Conservation (phyloP, 208 protist genomes). For the Leishmania guyanensis region DNA sequence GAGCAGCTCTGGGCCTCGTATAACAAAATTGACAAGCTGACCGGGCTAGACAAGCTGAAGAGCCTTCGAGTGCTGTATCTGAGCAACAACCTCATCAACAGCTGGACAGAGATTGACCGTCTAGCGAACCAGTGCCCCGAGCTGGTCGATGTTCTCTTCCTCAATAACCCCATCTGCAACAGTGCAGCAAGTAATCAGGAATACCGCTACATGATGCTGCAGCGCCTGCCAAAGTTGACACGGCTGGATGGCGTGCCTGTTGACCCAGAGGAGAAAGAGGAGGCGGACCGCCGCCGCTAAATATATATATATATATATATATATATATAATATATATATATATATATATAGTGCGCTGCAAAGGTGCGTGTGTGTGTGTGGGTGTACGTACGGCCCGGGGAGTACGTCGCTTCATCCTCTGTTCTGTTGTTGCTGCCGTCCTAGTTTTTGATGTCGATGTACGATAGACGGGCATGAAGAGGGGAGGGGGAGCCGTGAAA, state of each 20-base stretch:
- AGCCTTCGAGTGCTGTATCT: constrained; percentile 93
- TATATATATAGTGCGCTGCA: neutral
- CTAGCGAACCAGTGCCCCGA: constrained; percentile 92
- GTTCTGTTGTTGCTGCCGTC: neutral
- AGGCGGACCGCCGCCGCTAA: constrained; percentile 85
- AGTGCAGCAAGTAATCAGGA: constrained; percentile 73
- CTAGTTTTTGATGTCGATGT: neutral
- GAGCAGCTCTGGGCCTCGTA: constrained; percentile 96
- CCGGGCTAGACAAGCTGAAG: constrained; percentile 93
- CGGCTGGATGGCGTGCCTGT: constrained; percentile 89
- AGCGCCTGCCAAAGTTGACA: constrained; percentile 86
- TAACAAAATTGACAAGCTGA: constrained; percentile 96
- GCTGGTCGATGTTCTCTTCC: constrained; percentile 91
- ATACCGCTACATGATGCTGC: constrained; percentile 88
- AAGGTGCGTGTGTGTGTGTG: neutral
- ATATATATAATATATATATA: neutral
- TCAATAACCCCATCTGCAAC: constrained; percentile 93
- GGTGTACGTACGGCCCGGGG: neutral
- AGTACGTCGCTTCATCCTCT: neutral
- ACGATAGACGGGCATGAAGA: neutral
- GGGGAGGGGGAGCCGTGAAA: neutral
- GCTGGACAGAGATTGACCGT: constrained; percentile 94
- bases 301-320: neutral
- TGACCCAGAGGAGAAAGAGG: constrained; percentile 90
- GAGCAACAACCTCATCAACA: constrained; percentile 95